phyloP scores from a whole-genome alignment of 2,329 filamentous ascomycete genomes.

The Sodiomyces alkalinus region DNA sequence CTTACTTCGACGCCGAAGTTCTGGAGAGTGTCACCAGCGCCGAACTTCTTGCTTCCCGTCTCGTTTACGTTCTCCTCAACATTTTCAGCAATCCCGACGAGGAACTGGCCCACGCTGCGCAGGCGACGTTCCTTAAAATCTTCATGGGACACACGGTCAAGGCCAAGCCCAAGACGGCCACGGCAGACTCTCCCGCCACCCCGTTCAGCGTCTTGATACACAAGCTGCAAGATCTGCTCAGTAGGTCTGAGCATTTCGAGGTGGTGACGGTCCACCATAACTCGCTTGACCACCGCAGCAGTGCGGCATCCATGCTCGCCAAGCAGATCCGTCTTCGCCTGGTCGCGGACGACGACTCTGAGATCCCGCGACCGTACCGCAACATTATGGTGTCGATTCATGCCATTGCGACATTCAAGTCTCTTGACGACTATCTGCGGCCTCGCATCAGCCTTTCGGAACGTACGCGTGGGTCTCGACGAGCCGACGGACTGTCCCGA shows the following conservation, averaged over 20 bases:
- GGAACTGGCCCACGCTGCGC: constrained; percentile 46
- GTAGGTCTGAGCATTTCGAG: constrained; percentile 94
- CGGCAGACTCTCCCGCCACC: constrained; percentile 55
- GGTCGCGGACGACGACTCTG: constrained; percentile 76
- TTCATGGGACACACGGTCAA: constrained; percentile 73
- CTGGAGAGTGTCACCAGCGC: constrained; percentile 91
- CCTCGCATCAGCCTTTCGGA: constrained; percentile 76
- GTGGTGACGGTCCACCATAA: constrained; percentile 92
- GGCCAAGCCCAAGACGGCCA: constrained; percentile 47
- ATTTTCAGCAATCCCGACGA: constrained; percentile 64
- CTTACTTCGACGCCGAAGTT: constrained; percentile 78
- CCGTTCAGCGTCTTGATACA: constrained; percentile 83
- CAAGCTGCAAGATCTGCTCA: constrained; percentile 90
- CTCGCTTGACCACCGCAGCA: constrained; percentile 78
- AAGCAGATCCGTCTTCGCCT: constrained; percentile 88
- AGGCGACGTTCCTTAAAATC: constrained; percentile 73
- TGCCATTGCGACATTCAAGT: constrained; percentile 95
- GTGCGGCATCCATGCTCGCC: constrained; percentile 86
- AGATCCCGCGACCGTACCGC: constrained; percentile 73
- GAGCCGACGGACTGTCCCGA: constrained; percentile 47
- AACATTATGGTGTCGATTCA: constrained; percentile 99
- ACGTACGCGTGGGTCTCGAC: constrained; percentile 47
- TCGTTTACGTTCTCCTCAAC: constrained; percentile 70
- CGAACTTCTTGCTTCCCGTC: constrained; percentile 77
- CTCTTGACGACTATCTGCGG: constrained; percentile 86